Conservation (phyloP, 305 asterid species). For the Rubia balearica region DNA sequence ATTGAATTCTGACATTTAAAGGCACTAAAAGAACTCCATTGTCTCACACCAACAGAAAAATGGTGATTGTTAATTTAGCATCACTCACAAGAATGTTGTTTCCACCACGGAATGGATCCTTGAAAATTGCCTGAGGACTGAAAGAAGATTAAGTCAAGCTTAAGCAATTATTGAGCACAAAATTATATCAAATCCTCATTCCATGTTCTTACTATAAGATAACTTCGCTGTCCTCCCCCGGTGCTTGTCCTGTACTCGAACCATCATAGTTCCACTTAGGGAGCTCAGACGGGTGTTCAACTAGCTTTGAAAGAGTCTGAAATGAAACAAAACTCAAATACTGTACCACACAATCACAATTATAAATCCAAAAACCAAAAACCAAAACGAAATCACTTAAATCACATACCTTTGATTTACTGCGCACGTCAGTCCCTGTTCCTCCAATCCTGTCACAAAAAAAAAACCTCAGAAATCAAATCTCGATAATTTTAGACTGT, state of each 20-base stretch:
- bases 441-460: constrained; percentile 76
- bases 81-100: constrained; percentile 82
- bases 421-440: constrained; percentile 77
- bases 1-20: not conserved
- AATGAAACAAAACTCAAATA: constrained; percentile 14
- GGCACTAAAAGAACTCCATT: not conserved
- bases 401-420: constrained; percentile 76
- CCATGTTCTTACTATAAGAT: constrained; percentile 65
- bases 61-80: not conserved
- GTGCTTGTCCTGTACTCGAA: constrained; percentile 98
- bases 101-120: constrained; percentile 97
- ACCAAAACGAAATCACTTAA: constrained; percentile 17
- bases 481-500: not conserved
- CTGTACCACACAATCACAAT: constrained; percentile 5
- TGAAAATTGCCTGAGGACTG: constrained; percentile 96
- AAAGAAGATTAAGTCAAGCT: constrained; percentile 19
- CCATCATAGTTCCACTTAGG: constrained; percentile 98
- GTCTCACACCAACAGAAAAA: not conserved
- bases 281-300: constrained; percentile 85
- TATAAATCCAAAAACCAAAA: not conserved
- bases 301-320: constrained; percentile 82
- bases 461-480: constrained; percentile 15
- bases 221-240: constrained; percentile 98
- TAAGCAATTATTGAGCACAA: not conserved
- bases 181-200: not conserved